Evolutionary conservation across 2,329 filamentous ascomycete genomes (phyloP), one percentile per base, ranked within the genome.

Genomic region (Periconia digitata): DNA sequence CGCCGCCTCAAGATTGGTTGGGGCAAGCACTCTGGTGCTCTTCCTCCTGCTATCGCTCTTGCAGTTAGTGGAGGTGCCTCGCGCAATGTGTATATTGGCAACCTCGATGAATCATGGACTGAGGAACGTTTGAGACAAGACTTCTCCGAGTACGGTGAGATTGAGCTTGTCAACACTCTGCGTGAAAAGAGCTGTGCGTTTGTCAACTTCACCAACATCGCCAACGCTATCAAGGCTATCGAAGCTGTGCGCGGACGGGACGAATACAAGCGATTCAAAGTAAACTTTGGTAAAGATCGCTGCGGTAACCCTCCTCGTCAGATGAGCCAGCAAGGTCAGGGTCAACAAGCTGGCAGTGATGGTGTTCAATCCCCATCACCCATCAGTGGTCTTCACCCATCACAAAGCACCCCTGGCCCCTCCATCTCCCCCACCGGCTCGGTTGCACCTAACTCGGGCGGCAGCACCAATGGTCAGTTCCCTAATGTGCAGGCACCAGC

Each of bases 191-290:
- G 92, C 77, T 99, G 94, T 72, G 94, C 94, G 0, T 99, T 99
- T 70, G 94, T 99, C 71, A 99, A 99, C 77, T 99, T 99, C 72
- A 99, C 94, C 69, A 99, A 99, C 76, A 99, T 99, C 69, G 94
- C 94, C 68, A 99, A 99, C 63, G 94, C 94, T 43, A 99, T 99
- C 79, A 99, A 99, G 79, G 94, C 94, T 1, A 99, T 99, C 57
- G 94, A 99, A 74, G 94, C 92, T 18, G 85, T 99, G 56, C 85
- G 94, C 49, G 89, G 91, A 66, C 91, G 92, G 68, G 94, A 97
- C 37, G 94, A 99, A 67, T 99, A 99, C 80, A 90, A 86, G 74
- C 85, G 94, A 63, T 99, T 99, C 85, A 99, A 99, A 82, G 92
- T 99, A 72, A 99, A 99, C 78, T 99, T 99, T 70, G 94, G 94